Percentiles rank a stretch among this genome's conserved stretches.
Evolutionary conservation across 495 filamentous ascomycete genomes (phyloP).

Genomic region (Lineolata rhizophorae): DNA sequence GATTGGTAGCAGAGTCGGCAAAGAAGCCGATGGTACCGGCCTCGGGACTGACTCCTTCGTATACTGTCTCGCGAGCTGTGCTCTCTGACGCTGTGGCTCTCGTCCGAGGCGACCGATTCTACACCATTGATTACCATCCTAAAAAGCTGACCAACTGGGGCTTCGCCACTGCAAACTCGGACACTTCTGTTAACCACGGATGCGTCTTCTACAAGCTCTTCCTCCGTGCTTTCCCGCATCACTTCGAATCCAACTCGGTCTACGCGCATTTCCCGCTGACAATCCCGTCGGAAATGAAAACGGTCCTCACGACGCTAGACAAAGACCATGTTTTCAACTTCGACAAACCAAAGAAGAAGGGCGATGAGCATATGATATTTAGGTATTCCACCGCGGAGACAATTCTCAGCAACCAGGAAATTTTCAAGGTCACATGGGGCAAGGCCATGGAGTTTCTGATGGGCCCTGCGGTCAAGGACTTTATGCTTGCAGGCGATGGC

Average conservation of each 20-base stretch:
- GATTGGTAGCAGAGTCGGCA: constrained; percentile 59
- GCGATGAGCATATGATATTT: constrained; percentile 21
- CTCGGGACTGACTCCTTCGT: constrained; percentile 61
- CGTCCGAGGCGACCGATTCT: constrained; percentile 75
- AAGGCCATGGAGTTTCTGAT: constrained; percentile 23
- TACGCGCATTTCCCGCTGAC: constrained; percentile 39
- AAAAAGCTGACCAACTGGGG: constrained; percentile 71
- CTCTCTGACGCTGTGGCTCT: constrained; percentile 69
- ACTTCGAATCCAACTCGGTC: constrained; percentile 32
- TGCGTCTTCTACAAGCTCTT: constrained; percentile 39
- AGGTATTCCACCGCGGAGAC: constrained; percentile 26
- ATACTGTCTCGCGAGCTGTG: constrained; percentile 63
- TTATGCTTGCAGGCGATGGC: constrained; percentile 32
- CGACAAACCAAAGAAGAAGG: constrained; percentile 20
- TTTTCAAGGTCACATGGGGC: neutral
- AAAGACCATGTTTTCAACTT: constrained; percentile 28
- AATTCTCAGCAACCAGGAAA: neutral
- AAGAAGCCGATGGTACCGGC: constrained; percentile 55
- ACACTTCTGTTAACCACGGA: constrained; percentile 29
- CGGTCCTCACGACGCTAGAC: constrained; percentile 25
- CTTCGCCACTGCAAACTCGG: constrained; percentile 26
- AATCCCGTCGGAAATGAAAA: constrained; percentile 29
- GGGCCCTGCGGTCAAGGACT: constrained; percentile 22
- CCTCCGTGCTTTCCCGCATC: constrained; percentile 34
- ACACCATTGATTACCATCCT: constrained; percentile 50